Percentiles rank a stretch among this genome's conserved stretches.
These are phyloP conservation scores for Scytalidium lignicola DNA, from an alignment of 2,329 filamentous ascomycete species.

Conservation along the genomic window DNA sequence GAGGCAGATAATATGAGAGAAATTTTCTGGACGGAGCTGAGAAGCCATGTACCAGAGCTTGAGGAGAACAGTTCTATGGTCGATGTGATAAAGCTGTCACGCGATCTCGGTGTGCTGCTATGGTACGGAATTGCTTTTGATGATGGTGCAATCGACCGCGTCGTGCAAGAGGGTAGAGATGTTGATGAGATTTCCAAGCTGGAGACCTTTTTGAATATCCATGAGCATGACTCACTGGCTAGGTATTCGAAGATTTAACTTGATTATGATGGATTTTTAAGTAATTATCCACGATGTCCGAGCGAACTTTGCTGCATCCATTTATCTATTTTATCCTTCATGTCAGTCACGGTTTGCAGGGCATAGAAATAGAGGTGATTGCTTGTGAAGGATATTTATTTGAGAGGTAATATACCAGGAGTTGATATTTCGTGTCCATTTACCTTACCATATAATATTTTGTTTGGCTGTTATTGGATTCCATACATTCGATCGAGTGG, in stretches of 20 bases:
- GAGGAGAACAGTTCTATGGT: conserved; percentile 17
- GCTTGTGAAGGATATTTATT: too few species aligned
- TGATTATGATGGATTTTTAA: neutral
- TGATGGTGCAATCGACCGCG: conserved; percentile 51
- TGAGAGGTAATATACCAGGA: too few species aligned
- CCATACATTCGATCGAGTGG: too few species aligned
- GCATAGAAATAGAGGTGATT: too few species aligned
- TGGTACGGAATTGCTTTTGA: conserved; percentile 63
- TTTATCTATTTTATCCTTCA: too few species aligned
- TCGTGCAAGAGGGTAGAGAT: conserved; percentile 47
- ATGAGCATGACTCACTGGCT: neutral
- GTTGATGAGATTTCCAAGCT: conserved; percentile 48
- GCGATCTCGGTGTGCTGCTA: conserved; percentile 51
- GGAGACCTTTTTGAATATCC: conserved; percentile 26
- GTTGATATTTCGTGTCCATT: too few species aligned
- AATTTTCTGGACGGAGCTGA: conserved; percentile 43
- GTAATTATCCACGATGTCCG: too few species aligned
- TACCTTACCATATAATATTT: too few species aligned
- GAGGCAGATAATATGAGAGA: conserved; percentile 37
- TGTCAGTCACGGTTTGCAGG: too few species aligned
- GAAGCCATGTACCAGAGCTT: conserved; percentile 30
- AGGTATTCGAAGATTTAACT: neutral
- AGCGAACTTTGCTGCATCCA: too few species aligned
- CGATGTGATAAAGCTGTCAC: conserved; percentile 36
- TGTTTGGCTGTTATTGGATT: too few species aligned